Conservation (phyloP, 331 rosid genomes). For the Prunus yedoensis region DNA sequence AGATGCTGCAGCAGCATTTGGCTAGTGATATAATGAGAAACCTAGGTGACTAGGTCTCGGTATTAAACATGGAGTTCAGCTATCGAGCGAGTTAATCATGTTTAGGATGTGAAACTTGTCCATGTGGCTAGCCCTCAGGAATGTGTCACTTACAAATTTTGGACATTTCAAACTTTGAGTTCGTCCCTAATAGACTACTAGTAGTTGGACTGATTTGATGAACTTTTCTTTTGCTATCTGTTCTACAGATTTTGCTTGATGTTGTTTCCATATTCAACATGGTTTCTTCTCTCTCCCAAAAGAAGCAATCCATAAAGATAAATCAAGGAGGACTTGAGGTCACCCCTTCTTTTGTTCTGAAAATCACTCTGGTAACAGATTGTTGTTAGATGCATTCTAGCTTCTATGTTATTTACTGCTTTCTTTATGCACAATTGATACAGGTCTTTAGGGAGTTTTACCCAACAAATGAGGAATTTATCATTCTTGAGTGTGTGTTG, state of each 20-base stretch:
- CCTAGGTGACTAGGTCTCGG: neutral
- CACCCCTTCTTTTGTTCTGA: slow-evolving; percentile 4
- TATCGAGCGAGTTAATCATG: neutral
- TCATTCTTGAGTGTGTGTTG: slow-evolving; percentile 68
- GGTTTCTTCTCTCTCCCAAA: slow-evolving; percentile 66
- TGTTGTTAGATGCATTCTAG: neutral
- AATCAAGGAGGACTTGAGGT: slow-evolving; percentile 68
- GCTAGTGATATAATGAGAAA: neutral
- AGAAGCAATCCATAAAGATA: slow-evolving; percentile 61
- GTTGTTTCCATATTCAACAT: slow-evolving; percentile 67
- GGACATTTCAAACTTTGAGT: neutral
- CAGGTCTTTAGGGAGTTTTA: slow-evolving; percentile 76
- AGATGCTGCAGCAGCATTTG: neutral
- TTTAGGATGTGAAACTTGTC: neutral
- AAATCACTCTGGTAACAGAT: slow-evolving; percentile 10
- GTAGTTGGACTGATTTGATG: neutral
- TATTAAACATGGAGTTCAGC: neutral
- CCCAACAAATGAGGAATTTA: slow-evolving; percentile 59
- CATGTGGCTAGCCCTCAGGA: neutral
- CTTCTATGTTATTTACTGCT: neutral
- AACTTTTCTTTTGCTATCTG: slow-evolving; percentile 18
- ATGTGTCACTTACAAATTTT: neutral
- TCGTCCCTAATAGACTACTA: neutral
- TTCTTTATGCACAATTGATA: neutral
- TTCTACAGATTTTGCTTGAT: slow-evolving; percentile 68